These are phyloP conservation scores for Clavispora fructus DNA, from an alignment of 805 yeast genomes.

Conservation along the genomic window DNA sequence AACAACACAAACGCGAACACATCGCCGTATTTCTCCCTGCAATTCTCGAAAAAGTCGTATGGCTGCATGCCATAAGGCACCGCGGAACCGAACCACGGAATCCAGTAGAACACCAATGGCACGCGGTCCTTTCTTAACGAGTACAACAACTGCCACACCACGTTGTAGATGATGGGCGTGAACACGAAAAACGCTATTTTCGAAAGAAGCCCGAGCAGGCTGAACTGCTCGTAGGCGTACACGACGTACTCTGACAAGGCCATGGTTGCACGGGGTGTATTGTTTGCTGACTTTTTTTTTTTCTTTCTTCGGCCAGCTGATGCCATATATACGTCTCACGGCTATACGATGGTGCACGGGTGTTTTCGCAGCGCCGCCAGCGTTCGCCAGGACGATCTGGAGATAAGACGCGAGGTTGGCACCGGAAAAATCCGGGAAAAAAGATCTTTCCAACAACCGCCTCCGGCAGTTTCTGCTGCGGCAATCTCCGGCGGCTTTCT, in stretches of 20 bases:
- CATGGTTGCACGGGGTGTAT: conserved; percentile 2
- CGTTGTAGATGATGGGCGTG: conserved; percentile 60
- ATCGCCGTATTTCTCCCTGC: conserved; percentile 84
- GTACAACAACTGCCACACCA: conserved; percentile 62
- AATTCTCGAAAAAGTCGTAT: conserved; percentile 76
- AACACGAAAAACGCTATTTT: conserved; percentile 31
- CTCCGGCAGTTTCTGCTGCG: background rate
- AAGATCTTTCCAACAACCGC: background rate
- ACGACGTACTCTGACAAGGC: conserved; percentile 11
- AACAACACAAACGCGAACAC: conserved; percentile 84
- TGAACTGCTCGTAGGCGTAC: conserved; percentile 15
- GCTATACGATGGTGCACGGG: conserved; percentile 17
- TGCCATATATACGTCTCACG: background rate
- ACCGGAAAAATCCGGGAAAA: background rate
- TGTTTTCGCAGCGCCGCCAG: background rate
- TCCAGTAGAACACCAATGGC: conserved; percentile 86
- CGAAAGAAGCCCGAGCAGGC: conserved; percentile 20
- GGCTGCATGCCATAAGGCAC: conserved; percentile 89
- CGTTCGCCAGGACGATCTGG: background rate
- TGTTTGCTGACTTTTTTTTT: background rate
- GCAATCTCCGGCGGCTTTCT: no score
- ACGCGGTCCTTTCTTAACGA: conserved; percentile 77
- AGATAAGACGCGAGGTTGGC: background rate
- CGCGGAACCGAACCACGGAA: conserved; percentile 96
- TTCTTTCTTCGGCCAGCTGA: background rate